Percentiles rank a stretch among this genome's conserved stretches.
These are phyloP conservation scores for Hyaloscypha variabilis DNA, from an alignment of 495 filamentous ascomycete genomes.

Conservation along the genomic window DNA sequence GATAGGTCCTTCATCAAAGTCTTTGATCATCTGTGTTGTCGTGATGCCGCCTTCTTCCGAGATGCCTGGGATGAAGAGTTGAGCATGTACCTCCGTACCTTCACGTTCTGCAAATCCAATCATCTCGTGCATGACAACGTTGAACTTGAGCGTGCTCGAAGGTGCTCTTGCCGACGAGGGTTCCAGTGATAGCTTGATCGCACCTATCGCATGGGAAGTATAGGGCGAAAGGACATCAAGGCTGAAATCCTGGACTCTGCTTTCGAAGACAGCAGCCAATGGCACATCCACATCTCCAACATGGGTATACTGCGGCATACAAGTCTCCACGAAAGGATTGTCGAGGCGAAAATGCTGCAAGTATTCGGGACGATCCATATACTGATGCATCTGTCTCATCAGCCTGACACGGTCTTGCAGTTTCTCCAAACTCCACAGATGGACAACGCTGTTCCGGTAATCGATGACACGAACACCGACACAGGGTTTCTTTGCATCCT, in stretches of 20 bases:
- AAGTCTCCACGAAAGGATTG: constrained; percentile 86
- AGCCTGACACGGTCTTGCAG: constrained; percentile 81
- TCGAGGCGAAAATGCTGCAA: constrained; percentile 77
- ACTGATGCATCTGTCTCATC: constrained; percentile 97
- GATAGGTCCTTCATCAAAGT: constrained; percentile 93
- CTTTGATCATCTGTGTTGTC: constrained; percentile 91
- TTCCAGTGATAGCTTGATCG: constrained; percentile 87
- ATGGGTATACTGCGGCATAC: constrained; percentile 88
- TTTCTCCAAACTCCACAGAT: constrained; percentile 94
- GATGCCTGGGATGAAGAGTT: constrained; percentile 90
- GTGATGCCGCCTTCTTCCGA: constrained; percentile 90
- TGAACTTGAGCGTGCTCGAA: constrained; percentile 93
- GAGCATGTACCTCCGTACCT: constrained; percentile 93
- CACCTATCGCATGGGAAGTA: constrained; percentile 84
- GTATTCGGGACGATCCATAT: constrained; percentile 92
- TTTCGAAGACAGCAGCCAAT: constrained; percentile 91
- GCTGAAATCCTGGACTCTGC: constrained; percentile 90
- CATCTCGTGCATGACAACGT: constrained; percentile 98
- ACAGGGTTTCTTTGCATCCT: constrained; percentile 84
- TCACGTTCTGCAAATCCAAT: constrained; percentile 95
- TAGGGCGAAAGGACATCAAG: constrained; percentile 92
- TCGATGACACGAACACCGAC: constrained; percentile 91
- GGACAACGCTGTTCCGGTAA: constrained; percentile 83
- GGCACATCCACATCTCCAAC: constrained; percentile 95
- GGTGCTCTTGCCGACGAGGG: constrained; percentile 93